phyloP scores from a whole-genome alignment of 2,329 filamentous ascomycete species.

The Nemania bipapillata region DNA sequence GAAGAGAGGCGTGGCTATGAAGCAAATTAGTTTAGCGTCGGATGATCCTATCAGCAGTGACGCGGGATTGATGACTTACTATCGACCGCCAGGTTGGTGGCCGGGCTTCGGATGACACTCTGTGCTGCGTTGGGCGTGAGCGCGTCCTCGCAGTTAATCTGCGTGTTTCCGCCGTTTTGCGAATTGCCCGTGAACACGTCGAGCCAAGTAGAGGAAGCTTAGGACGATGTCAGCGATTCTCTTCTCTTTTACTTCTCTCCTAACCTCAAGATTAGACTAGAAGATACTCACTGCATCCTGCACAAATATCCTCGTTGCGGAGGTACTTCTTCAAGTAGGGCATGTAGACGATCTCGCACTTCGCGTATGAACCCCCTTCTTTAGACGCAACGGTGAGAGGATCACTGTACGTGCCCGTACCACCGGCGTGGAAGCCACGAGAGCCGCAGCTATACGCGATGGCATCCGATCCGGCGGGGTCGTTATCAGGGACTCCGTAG shows the following conservation, averaged over 20 bases:
- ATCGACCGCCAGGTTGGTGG: conserved; percentile 49
- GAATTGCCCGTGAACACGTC: conserved; percentile 56
- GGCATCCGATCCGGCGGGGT: conserved; percentile 50
- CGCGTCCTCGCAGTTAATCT: conserved; percentile 53
- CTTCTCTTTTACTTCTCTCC: neutral
- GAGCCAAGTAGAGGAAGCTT: conserved; percentile 40
- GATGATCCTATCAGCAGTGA: neutral
- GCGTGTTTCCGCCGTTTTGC: conserved; percentile 48
- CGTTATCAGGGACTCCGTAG: conserved; percentile 56
- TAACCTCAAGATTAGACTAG: neutral
- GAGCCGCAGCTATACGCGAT: conserved; percentile 54
- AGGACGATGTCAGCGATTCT: conserved; percentile 17
- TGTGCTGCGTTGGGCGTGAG: conserved; percentile 49
- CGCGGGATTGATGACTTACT: conserved; percentile 43
- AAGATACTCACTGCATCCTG: conserved; percentile 41
- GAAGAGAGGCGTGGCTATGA: conserved; percentile 43
- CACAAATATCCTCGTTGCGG: conserved; percentile 47
- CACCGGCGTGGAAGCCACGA: conserved; percentile 53
- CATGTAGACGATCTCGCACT: conserved; percentile 59
- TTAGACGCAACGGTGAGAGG: conserved; percentile 59
- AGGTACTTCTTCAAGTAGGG: conserved; percentile 59
- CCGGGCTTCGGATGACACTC: conserved; percentile 50
- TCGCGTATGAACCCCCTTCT: conserved; percentile 52
- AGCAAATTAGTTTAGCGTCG: conserved; percentile 16
- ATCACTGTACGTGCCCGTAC: conserved; percentile 56